phyloP scores from a whole-genome alignment of 208 protist genomes.

The Leishmania turanica region DNA sequence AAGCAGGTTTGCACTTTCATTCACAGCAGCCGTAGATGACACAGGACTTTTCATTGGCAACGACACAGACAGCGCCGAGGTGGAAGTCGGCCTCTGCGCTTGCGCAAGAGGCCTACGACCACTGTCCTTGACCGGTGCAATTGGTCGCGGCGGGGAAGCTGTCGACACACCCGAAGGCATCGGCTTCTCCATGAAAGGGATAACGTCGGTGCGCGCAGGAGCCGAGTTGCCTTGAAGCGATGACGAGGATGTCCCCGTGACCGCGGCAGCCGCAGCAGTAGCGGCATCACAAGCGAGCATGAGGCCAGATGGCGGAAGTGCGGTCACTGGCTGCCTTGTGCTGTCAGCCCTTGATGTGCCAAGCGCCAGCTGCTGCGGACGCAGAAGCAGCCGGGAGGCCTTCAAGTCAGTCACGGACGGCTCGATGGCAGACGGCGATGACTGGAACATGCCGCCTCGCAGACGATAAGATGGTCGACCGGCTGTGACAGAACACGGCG shows the following conservation, averaged over 20 bases:
- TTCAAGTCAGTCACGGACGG: neutral
- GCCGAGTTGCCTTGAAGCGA: neutral
- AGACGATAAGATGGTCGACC: neutral
- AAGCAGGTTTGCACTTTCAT: neutral
- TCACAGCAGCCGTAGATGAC: neutral
- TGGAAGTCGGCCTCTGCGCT: neutral
- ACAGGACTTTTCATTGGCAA: neutral
- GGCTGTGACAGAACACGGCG: neutral
- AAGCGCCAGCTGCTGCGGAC: neutral
- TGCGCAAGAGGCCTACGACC: neutral
- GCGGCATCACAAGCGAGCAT: conserved; percentile 5
- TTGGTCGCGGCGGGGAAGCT: no score
- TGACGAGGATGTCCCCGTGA: neutral
- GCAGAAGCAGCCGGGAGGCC: neutral
- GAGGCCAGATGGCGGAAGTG: neutral
- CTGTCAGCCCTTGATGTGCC: neutral
- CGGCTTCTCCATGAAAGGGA: neutral
- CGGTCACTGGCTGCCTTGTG: no score
- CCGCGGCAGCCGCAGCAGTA: neutral
- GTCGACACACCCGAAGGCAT: neutral
- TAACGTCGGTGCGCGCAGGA: neutral
- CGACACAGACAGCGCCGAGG: neutral
- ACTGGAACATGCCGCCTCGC: neutral
- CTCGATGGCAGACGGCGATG: neutral
- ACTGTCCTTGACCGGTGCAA: neutral